These are phyloP conservation scores for Yamadazyma triangularis DNA, from an alignment of 1,139 yeast species.

Conservation along the genomic window DNA sequence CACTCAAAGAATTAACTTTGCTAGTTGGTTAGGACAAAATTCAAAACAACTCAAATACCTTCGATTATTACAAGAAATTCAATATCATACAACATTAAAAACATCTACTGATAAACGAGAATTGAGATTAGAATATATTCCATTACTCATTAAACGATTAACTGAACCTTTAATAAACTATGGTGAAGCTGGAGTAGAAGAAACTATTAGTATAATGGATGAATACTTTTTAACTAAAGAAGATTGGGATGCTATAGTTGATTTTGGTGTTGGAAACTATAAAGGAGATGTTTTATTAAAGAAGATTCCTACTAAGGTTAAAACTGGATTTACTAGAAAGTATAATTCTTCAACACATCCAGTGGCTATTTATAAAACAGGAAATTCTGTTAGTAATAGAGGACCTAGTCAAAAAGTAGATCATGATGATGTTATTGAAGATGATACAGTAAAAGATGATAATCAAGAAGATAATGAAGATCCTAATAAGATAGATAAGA, in stretches of 20 bases:
- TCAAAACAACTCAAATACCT: slow-evolving; percentile 78
- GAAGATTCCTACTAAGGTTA: slow-evolving; percentile 67
- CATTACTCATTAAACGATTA: slow-evolving; percentile 54
- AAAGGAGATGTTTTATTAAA: slow-evolving; percentile 46
- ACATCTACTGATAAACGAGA: slow-evolving; percentile 76
- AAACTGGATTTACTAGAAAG: slow-evolving; percentile 79
- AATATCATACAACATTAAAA: slow-evolving; percentile 77
- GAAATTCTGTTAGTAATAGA: slow-evolving; percentile 44
- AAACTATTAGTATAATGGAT: slow-evolving; percentile 70
- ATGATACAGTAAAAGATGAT: slow-evolving; percentile 44
- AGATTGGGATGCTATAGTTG: slow-evolving; percentile 87
- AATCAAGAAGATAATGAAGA: slow-evolving; percentile 22
- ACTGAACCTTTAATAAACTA: slow-evolving; percentile 49
- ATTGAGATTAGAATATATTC: slow-evolving; percentile 73
- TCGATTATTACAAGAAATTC: slow-evolving; percentile 79
- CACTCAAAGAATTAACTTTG: slow-evolving; percentile 68
- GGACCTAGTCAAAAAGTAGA: slow-evolving; percentile 42
- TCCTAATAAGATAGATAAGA: slow-evolving; percentile 33
- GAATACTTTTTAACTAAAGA: slow-evolving; percentile 80
- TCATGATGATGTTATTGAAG: slow-evolving; percentile 61
- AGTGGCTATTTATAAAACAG: slow-evolving; percentile 73
- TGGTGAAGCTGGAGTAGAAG: slow-evolving; percentile 57
- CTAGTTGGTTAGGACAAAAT: slow-evolving; percentile 88
- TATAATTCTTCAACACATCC: slow-evolving; percentile 81
- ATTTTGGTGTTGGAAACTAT: slow-evolving; percentile 66